phyloP scores from a whole-genome alignment of 306 rosid species.

The Fragaria vesca region DNA sequence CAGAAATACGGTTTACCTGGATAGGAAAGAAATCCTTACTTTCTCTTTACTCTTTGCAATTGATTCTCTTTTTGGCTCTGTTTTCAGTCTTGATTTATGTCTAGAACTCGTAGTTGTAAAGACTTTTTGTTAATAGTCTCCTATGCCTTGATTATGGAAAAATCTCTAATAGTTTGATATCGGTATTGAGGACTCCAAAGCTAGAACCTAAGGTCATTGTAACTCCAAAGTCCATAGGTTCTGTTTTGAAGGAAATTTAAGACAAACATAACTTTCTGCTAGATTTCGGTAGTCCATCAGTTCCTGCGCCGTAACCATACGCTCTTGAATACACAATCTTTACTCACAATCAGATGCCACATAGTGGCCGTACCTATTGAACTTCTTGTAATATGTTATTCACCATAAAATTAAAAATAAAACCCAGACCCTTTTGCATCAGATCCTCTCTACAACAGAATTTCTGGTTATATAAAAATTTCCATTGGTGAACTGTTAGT shows the following conservation, averaged over 20 bases:
- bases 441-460: neutral
- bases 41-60: conserved; percentile 10
- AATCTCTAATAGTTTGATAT: neutral
- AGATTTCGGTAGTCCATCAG: neutral
- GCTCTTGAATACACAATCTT: neutral
- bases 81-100: conserved; percentile 11
- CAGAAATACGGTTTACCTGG: conserved; percentile 32
- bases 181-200: neutral
- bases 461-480: neutral
- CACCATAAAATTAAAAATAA: neutral
- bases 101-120: neutral
- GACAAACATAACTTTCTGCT: neutral
- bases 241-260: neutral
- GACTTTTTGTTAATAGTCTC: neutral
- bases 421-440: neutral
- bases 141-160: neutral
- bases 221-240: neutral
- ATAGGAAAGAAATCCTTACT: conserved; percentile 17
- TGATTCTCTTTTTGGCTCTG: conserved; percentile 18
- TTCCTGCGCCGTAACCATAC: neutral
- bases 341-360: neutral
- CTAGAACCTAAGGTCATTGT: neutral
- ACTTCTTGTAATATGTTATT: neutral
- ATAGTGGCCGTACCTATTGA: neutral
- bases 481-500: neutral